A percentile compares a stretch with the other conserved stretches of the same genome.
phyloP scores from a whole-genome alignment of 2,329 filamentous ascomycete species.

The Epichloe festucae region DNA sequence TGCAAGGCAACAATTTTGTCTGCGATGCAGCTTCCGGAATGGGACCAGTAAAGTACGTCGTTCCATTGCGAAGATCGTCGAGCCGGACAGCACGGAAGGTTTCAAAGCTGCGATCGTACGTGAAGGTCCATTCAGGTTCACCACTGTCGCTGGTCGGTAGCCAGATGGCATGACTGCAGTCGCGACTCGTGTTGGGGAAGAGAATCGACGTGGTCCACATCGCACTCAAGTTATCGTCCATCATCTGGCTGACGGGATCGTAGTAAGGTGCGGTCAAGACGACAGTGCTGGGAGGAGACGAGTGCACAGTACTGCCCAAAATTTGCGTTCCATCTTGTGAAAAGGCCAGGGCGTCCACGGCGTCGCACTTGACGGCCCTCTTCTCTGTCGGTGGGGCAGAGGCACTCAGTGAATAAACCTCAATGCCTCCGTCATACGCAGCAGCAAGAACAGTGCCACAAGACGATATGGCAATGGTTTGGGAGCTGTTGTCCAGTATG shows the following conservation, averaged over 20 bases:
- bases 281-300: conserved; percentile 54
- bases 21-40: conserved; percentile 36
- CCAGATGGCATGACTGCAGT: conserved; percentile 65
- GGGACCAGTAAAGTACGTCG: conserved; percentile 68
- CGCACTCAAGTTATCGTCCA: conserved; percentile 55
- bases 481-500: conserved; percentile 64
- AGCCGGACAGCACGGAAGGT: conserved; percentile 66
- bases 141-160: conserved; percentile 47
- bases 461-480: conserved; percentile 67
- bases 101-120: conserved; percentile 64
- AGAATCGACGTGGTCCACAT: conserved; percentile 80
- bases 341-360: conserved; percentile 61
- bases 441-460: conserved; percentile 72
- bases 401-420: conserved; percentile 63
- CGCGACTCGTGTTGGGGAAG: conserved; percentile 67
- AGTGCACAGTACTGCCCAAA: conserved; percentile 58
- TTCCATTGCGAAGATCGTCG: conserved; percentile 62
- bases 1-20: conserved; percentile 52
- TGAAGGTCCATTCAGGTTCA: conserved; percentile 64
- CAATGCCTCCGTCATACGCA: conserved; percentile 79
- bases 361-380: conserved; percentile 65
- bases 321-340: conserved; percentile 68
- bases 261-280: conserved; percentile 71
- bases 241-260: conserved; percentile 53
- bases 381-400: conserved; percentile 52